Percentiles rank a stretch among this genome's conserved stretches.
Evolutionary conservation across 2,329 filamentous ascomycete species (phyloP).

Genomic region (Aspergillus sojae): DNA sequence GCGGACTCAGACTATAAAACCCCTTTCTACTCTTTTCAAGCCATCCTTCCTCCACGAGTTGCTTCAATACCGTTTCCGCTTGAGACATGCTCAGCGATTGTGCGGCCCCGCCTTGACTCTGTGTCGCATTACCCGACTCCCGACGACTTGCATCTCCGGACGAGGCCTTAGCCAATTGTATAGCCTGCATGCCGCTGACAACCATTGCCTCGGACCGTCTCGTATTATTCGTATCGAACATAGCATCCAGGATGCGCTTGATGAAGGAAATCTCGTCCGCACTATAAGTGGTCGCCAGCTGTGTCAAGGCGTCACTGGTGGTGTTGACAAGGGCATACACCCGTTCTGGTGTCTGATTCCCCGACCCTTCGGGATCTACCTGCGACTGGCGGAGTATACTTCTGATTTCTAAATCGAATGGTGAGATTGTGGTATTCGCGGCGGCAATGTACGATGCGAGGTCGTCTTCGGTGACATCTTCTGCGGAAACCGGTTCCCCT

Average conservation of each 20-base stretch:
- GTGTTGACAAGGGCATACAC: conserved; percentile 87
- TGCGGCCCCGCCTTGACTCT: conserved; percentile 35
- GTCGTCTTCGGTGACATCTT: conserved; percentile 69
- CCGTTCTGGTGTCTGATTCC: conserved; percentile 46
- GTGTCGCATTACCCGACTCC: conserved; percentile 47
- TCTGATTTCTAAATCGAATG: conserved; percentile 87
- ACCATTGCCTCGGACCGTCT: conserved; percentile 80
- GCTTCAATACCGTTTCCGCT: conserved; percentile 71
- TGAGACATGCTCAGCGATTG: conserved; percentile 72
- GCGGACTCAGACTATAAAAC: conserved; percentile 75
- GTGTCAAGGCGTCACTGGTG: conserved; percentile 79
- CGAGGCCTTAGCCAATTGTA: conserved; percentile 62
- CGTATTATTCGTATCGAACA: conserved; percentile 89
- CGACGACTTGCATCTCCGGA: conserved; percentile 45
- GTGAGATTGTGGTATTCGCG: conserved; percentile 72
- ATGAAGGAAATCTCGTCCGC: conserved; percentile 88
- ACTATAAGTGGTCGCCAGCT: conserved; percentile 78
- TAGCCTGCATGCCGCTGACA: conserved; percentile 75
- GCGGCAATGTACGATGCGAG: conserved; percentile 70
- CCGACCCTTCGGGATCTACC: conserved; percentile 18
- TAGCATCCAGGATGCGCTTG: conserved; percentile 82
- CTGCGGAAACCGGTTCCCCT: conserved; percentile 52
- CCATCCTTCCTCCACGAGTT: conserved; percentile 79
- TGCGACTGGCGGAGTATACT: conserved; percentile 70
- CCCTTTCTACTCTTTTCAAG: conserved; percentile 71